Evolutionary conservation across 192 early-diverging fungal genomes (phyloP).

Genomic region (Coemansia javaensis): DNA sequence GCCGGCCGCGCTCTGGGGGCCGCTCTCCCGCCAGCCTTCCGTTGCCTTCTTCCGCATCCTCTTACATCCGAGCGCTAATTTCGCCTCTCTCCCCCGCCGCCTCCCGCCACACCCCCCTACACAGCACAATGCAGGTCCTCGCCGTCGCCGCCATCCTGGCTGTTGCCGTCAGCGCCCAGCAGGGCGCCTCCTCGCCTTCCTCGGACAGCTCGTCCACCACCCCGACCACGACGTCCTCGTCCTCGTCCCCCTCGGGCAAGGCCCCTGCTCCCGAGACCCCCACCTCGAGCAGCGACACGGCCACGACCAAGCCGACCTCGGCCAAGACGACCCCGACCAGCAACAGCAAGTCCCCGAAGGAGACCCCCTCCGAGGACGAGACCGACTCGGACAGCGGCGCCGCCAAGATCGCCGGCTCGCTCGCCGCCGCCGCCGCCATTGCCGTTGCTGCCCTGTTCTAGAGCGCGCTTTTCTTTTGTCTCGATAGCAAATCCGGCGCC

Average conservation of each 20-base stretch:
- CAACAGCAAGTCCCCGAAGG: background rate
- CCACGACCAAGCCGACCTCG: no score
- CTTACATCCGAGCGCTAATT: no score
- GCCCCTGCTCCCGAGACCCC: no score
- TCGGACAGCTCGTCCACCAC: background rate
- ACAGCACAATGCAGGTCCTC: conserved; percentile 38
- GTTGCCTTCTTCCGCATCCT: no score
- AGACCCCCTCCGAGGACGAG: conserved; percentile 3
- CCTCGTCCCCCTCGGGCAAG: no score
- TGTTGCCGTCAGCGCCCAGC: conserved; percentile 16
- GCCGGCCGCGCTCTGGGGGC: no score
- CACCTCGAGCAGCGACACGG: no score
- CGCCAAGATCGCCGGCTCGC: conserved; percentile 23
- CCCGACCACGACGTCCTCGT: no score
- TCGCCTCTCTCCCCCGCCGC: background rate
- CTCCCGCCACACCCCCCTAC: no score
- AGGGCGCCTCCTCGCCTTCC: background rate
- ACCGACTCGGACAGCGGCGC: conserved; percentile 6
- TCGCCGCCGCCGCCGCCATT: conserved; percentile 27
- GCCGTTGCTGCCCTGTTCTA: conserved; percentile 45
- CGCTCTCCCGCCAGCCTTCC: no score
- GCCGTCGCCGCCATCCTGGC: conserved; percentile 33
- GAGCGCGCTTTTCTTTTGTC: conserved; percentile 1
- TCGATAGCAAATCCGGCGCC: no score
- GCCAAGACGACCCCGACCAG: background rate